Evolutionary conservation across 768 basidiomycete genomes (phyloP).

Genomic region (Asterophora lycoperdoides): DNA sequence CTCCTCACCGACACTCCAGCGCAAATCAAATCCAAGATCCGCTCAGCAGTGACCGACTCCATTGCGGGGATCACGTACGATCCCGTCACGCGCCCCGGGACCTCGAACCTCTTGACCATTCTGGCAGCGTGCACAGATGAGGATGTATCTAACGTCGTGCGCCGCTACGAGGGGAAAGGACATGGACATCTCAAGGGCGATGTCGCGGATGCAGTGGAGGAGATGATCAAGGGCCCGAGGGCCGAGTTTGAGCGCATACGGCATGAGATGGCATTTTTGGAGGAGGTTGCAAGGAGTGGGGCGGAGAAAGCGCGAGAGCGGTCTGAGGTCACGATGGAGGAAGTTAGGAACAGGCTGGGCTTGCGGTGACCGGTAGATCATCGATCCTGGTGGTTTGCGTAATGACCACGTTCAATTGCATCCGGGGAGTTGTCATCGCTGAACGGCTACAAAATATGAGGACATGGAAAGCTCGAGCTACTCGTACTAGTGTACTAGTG

Average conservation of each 20-base stretch:
- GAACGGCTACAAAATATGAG: too few relatives aligned
- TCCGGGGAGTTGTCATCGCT: too few relatives aligned
- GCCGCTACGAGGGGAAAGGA: constrained; percentile 47
- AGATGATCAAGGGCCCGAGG: constrained; percentile 60
- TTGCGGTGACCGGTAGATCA: too few relatives aligned
- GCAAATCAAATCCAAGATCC: constrained; percentile 67
- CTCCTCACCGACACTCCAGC: constrained; percentile 70
- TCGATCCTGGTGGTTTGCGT: too few relatives aligned
- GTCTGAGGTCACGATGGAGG: constrained; percentile 60
- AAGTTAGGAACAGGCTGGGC: constrained; percentile 70
- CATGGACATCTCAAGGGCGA: constrained; percentile 71
- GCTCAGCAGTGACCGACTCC: constrained; percentile 83
- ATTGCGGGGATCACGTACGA: constrained; percentile 73
- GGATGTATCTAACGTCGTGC: constrained; percentile 41
- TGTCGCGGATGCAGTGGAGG: constrained; percentile 70
- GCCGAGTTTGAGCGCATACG: constrained; percentile 63
- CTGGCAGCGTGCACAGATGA: constrained; percentile 67
- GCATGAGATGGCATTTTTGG: constrained; percentile 56
- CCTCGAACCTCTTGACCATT: constrained; percentile 77
- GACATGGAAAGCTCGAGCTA: too few relatives aligned
- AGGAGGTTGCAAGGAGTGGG: constrained; percentile 59
- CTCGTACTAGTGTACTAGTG: too few relatives aligned
- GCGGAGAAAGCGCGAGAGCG: constrained; percentile 54
- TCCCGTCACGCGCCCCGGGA: constrained; percentile 73
- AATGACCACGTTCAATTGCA: too few relatives aligned